These are phyloP conservation scores for Neurospora sp. DNA, from an alignment of 495 filamentous ascomycete genomes.

Conservation along the genomic window DNA sequence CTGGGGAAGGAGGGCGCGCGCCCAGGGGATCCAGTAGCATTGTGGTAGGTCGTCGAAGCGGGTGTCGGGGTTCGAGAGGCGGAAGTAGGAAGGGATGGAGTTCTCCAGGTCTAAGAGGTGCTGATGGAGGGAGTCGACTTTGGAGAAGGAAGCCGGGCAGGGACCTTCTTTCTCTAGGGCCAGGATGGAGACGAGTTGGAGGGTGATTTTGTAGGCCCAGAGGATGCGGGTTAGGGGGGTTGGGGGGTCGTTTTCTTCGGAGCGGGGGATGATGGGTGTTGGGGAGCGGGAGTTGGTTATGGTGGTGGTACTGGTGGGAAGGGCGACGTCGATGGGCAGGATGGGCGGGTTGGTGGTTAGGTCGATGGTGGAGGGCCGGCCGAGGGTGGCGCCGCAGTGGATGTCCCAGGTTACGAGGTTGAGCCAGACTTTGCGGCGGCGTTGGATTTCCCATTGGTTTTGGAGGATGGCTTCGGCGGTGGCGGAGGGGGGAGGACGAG, in stretches of 20 bases:
- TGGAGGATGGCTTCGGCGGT: slow-evolving; percentile 34
- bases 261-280: slow-evolving; percentile 24
- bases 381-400: slow-evolving; percentile 49
- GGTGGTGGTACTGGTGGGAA: slow-evolving; percentile 11
- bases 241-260: slow-evolving; percentile 26
- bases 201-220: slow-evolving; percentile 25
- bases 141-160: slow-evolving; percentile 39
- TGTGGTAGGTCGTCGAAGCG: slow-evolving; percentile 39
- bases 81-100: slow-evolving; percentile 42
- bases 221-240: slow-evolving; percentile 33
- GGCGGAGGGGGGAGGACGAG: slow-evolving; percentile 21
- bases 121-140: slow-evolving; percentile 44
- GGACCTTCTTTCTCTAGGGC: slow-evolving; percentile 44
- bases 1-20: slow-evolving; percentile 37
- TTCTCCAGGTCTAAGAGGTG: slow-evolving; percentile 36
- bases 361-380: slow-evolving; percentile 46
- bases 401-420: slow-evolving; percentile 50
- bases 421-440: slow-evolving; percentile 45
- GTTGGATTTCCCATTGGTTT: slow-evolving; percentile 44
- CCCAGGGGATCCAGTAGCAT: slow-evolving; percentile 43
- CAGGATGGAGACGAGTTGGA: slow-evolving; percentile 26
- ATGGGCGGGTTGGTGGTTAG: slow-evolving; percentile 29
- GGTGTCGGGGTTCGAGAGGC: slow-evolving; percentile 42
- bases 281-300: slow-evolving; percentile 15
- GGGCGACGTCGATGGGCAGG: slow-evolving; percentile 29